phyloP scores from a whole-genome alignment of 208 protist species.

The Blastocrithidia nonstop region DNA sequence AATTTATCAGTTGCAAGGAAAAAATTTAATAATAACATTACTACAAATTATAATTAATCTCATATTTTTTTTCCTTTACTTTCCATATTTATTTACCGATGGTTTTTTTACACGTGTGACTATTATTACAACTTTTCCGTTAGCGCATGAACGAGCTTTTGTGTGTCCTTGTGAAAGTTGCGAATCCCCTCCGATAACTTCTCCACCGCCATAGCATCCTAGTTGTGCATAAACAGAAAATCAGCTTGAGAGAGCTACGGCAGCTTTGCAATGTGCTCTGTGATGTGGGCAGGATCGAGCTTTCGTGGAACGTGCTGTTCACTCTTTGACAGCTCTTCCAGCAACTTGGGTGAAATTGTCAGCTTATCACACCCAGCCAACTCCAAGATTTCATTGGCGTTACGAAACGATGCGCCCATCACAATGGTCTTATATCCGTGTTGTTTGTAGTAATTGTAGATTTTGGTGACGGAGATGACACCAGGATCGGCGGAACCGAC shows the following conservation, averaged over 20 bases:
- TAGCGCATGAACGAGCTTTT: conserved; percentile 79
- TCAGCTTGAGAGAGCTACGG: conserved; percentile 46
- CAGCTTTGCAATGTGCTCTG: conserved; percentile 28
- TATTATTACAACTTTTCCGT: conserved; percentile 22
- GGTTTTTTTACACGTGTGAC: no score
- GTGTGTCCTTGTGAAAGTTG: conserved; percentile 88
- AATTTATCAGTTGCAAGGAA: no score
- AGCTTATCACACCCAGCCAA: conserved; percentile 95
- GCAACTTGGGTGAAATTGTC: conserved; percentile 92
- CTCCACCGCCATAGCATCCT: conserved; percentile 94
- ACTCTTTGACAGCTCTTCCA: conserved; percentile 77
- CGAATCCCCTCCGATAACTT: conserved; percentile 96
- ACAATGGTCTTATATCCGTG: conserved; percentile 93
- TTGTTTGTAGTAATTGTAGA: conserved; percentile 98
- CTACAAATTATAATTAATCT: no score
- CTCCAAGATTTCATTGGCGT: conserved; percentile 80
- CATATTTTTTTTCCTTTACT: no score
- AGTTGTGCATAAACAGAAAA: conserved; percentile 71
- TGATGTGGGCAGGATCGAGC: conserved; percentile 30
- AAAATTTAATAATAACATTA: no score
- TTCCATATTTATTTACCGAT: no score
- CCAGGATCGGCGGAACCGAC: conserved; percentile 82
- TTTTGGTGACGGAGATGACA: conserved; percentile 87
- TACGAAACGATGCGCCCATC: conserved; percentile 97
- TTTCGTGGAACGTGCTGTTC: conserved; percentile 25